Evolutionary conservation across 495 filamentous ascomycete species (phyloP), one percentile per base, ranked within the genome.

Genomic region (Xylaria castorea): DNA sequence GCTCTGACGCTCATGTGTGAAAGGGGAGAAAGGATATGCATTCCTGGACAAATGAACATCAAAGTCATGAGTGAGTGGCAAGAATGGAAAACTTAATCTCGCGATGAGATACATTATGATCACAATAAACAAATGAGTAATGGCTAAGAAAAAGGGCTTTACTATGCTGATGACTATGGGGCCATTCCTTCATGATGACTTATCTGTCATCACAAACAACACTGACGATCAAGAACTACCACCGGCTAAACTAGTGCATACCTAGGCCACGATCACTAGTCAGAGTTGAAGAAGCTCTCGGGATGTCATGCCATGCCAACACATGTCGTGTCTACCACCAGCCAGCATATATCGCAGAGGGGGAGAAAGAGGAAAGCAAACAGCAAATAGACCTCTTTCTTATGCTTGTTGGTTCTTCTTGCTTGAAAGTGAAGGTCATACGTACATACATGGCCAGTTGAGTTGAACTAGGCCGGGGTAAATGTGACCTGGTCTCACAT

Each of bases 371-470:
- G 6, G 22, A 30, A 36, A 34, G 1, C 1, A n/a, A 51, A 34
- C 8, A 38, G 27, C 3, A 67, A 67, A 5, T 14, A 27, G 22
- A 34, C 20, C 5, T 55, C 3, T 53, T 22, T 46, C 18, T 38
- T 68, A 68, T 68, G 66, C 66, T 55, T 68, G 66, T 68, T 68
- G 66, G 66, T 68, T 44, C 48, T 27, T 50, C 50, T 7, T 55
- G 50, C 65, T 42, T 68, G 48, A 36, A 34, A 53, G 22, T 11
- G 9, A 42, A 66, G 25, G 48, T 16, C 50, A 27, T 20, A 57
- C 65, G 40, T 55, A 18, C 11, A 44, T n/a, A 36, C 44, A 50
- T 34, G 63, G 30, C 42, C 44, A 32, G 27, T n/a, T 51, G 30
- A 44, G 46, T 36, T 40, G 64, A 30, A 42, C 51, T 51, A 48